Conservation (phyloP, 495 filamentous ascomycete genomes). For the Hypoxylon subgilvum region DNA sequence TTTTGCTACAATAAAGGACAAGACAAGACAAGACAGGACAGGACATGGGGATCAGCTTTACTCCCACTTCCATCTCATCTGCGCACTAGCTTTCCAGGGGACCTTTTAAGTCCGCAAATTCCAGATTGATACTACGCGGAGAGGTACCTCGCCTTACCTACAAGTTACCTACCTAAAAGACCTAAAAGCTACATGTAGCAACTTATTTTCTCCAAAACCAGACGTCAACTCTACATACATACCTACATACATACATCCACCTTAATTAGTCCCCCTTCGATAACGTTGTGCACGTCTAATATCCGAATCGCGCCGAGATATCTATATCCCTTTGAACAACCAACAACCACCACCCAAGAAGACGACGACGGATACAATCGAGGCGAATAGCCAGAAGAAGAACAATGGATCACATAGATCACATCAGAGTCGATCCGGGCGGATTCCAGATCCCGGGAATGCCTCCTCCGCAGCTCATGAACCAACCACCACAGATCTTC, state of each 20-base stretch:
- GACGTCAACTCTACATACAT: too few species aligned
- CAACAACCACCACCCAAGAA: neutral
- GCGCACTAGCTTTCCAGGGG: constrained; percentile 3
- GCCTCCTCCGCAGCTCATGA: constrained; percentile 63
- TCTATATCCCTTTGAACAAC: constrained; percentile 9
- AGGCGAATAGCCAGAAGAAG: neutral
- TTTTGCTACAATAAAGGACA: constrained; percentile 19
- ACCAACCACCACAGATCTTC: constrained; percentile 74
- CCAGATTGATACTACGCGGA: constrained; percentile 23
- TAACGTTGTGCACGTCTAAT: constrained; percentile 16
- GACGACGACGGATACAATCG: neutral
- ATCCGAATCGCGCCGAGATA: constrained; percentile 3
- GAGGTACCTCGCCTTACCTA: constrained; percentile 11
- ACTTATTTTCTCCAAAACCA: constrained; percentile 26
- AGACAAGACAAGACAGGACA: constrained; percentile 27
- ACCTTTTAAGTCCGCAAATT: constrained; percentile 28
- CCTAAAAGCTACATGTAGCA: too few species aligned
- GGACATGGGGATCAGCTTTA: constrained; percentile 31
- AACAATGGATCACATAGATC: constrained; percentile 55
- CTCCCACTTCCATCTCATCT: constrained; percentile 2
- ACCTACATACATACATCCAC: constrained; percentile 17
- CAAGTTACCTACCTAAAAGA: constrained; percentile 13
- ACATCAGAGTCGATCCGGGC: constrained; percentile 41
- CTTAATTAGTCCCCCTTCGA: constrained; percentile 8
- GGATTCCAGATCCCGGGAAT: constrained; percentile 58